A percentile compares a stretch with the other conserved stretches of the same genome.
Evolutionary conservation across 2,329 filamentous ascomycete genomes (phyloP).

Genomic region (Monosporascus cannonballus): DNA sequence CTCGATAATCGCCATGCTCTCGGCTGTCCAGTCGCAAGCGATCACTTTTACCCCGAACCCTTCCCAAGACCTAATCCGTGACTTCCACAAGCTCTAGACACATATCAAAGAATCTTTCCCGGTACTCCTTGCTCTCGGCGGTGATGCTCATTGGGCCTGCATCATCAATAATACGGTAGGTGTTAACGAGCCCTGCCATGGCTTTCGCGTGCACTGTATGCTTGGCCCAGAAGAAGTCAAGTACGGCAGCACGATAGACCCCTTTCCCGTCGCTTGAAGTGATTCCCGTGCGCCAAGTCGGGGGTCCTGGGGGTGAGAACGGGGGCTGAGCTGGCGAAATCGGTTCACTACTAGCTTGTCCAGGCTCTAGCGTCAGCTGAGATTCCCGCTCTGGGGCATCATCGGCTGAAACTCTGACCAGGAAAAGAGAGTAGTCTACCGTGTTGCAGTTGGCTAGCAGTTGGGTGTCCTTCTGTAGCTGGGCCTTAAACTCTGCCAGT

Average conservation of each 20-base stretch:
- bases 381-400: conserved; percentile 14
- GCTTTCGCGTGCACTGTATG: conserved; percentile 60
- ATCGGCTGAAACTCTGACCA: conserved; percentile 44
- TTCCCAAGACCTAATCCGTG: conserved; percentile 4
- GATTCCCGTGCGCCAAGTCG: conserved; percentile 58
- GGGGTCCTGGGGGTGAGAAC: conserved; percentile 26
- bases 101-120: conserved; percentile 46
- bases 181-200: conserved; percentile 59
- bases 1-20: too few relatives aligned
- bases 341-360: conserved; percentile 4
- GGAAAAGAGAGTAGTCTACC: conserved; percentile 70
- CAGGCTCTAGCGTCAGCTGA: conserved; percentile 41
- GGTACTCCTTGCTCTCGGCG: conserved; percentile 62
- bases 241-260: conserved; percentile 59
- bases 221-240: conserved; percentile 77
- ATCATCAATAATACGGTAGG: conserved; percentile 56
- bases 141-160: conserved; percentile 73
- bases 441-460: conserved; percentile 58
- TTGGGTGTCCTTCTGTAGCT: conserved; percentile 55
- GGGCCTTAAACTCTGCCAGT: conserved; percentile 47
- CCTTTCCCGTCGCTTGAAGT: conserved; percentile 56
- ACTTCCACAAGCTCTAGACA: conserved; percentile 36
- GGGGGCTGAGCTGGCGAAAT: conserved; percentile 25
- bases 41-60: not conserved
- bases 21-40: too few relatives aligned